Conservation (phyloP, 140 eudicot genomes). For the Stevia rebaudiana region DNA sequence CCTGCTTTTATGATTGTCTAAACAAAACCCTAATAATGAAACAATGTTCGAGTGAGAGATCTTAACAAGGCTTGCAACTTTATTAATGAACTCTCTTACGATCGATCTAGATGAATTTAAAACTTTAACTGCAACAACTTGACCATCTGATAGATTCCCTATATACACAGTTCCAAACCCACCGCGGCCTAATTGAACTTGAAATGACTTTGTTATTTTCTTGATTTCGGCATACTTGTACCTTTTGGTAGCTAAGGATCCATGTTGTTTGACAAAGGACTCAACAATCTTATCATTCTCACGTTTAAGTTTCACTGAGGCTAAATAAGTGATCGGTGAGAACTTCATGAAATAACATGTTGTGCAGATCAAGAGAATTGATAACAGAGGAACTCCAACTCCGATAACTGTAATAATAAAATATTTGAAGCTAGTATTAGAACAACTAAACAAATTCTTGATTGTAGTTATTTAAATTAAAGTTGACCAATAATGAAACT, state of each 20-base stretch:
- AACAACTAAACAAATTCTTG: background rate
- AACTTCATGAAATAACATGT: background rate
- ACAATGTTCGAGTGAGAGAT: background rate
- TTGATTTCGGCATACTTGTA: background rate
- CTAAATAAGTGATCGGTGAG: background rate
- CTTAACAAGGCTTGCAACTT: constrained; percentile 3
- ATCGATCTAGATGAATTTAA: constrained; percentile 10
- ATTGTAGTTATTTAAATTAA: background rate
- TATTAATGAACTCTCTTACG: constrained; percentile 1
- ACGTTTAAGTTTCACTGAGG: background rate
- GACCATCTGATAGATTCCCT: constrained; percentile 14
- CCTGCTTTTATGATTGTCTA: background rate
- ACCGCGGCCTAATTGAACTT: constrained; percentile 3
- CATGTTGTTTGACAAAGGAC: constrained; percentile 13
- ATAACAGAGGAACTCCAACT: background rate
- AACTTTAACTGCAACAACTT: constrained; percentile 14
- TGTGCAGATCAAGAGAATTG: background rate
- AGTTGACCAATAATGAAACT: background rate
- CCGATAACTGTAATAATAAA: background rate
- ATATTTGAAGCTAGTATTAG: background rate
- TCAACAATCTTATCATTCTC: constrained; percentile 12
- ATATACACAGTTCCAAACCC: constrained; percentile 11
- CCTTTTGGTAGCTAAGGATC: constrained; percentile 17
- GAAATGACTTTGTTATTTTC: constrained; percentile 15
- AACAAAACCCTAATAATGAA: constrained; percentile 5